Evolutionary conservation across 345 rosid species (phyloP).

Genomic region (Dimocarpus longan): DNA sequence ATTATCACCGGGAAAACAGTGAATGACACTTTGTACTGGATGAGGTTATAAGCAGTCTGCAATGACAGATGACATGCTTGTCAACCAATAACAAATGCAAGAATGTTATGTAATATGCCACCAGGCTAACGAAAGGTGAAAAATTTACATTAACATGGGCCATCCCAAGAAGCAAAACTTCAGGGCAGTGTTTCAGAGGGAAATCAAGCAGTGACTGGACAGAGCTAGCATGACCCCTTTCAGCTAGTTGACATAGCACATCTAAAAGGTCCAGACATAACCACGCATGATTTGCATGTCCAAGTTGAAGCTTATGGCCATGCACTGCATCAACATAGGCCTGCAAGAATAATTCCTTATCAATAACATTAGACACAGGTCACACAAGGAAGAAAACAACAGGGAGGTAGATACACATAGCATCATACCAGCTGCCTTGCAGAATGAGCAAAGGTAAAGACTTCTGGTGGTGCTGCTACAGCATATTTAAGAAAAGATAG

Average conservation of each 20-base stretch:
- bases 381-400: slow-evolving; percentile 16
- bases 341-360: slow-evolving; percentile 45
- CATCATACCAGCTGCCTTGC: slow-evolving; percentile 79
- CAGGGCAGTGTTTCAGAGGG: slow-evolving; percentile 88
- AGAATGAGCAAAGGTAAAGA: slow-evolving; percentile 86
- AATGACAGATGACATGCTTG: slow-evolving; percentile 18
- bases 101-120: background rate
- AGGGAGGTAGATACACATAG: background rate
- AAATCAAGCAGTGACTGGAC: slow-evolving; percentile 71
- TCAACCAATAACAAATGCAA: slow-evolving; percentile 7
- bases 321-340: slow-evolving; percentile 63
- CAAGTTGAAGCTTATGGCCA: slow-evolving; percentile 71
- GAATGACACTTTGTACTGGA: slow-evolving; percentile 72
- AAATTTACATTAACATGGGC: slow-evolving; percentile 67
- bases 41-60: slow-evolving; percentile 88
- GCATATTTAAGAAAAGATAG: slow-evolving; percentile 87
- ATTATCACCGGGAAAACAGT: slow-evolving; percentile 68
- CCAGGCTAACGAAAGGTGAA: slow-evolving; percentile 5
- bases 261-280: slow-evolving; percentile 86
- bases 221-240: slow-evolving; percentile 72
- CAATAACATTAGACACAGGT: slow-evolving; percentile 16
- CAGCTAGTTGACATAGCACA: slow-evolving; percentile 86
- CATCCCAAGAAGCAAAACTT: slow-evolving; percentile 85
- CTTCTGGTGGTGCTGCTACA: slow-evolving; percentile 74
- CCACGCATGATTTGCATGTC: slow-evolving; percentile 83